Percentiles rank a stretch among this genome's conserved stretches.
These are phyloP conservation scores for Penicillium olsonii DNA, from an alignment of 2,329 filamentous ascomycete species.

Conservation along the genomic window DNA sequence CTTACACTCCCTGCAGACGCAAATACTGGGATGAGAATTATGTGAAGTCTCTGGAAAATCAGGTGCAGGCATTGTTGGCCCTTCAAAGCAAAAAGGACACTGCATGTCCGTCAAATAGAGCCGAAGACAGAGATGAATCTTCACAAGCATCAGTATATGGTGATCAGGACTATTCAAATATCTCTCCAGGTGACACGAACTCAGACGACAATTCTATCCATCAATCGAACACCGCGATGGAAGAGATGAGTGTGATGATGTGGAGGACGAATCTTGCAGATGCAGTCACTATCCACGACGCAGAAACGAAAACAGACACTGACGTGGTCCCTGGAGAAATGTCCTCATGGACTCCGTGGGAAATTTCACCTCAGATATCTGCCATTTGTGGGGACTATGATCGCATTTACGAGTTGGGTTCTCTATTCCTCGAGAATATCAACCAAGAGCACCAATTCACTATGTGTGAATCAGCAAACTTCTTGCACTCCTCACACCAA, in stretches of 20 bases:
- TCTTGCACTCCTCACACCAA: not conserved
- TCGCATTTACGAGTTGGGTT: not conserved
- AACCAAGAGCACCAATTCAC: constrained; percentile 11
- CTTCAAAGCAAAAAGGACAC: not conserved
- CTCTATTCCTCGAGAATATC: constrained; percentile 2
- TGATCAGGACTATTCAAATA: not conserved
- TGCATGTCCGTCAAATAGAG: too few relatives aligned
- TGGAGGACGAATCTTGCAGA: constrained; percentile 14
- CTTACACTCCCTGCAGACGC: not conserved
- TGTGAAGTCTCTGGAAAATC: constrained; percentile 8
- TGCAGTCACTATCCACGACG: constrained; percentile 1
- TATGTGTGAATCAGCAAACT: not conserved
- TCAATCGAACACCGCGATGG: constrained; percentile 12
- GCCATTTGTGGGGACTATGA: not conserved
- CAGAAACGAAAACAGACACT: not conserved
- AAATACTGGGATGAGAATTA: constrained; percentile 12
- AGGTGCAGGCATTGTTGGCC: constrained; percentile 3
- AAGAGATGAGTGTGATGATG: constrained; percentile 14
- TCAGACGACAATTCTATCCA: not conserved
- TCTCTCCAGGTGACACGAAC: not conserved
- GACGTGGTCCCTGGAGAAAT: not conserved
- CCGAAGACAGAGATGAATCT: not conserved
- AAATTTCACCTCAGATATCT: not conserved
- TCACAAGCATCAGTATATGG: not conserved
- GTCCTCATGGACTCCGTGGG: not conserved